Conservation (phyloP, 192 early-diverging fungal species). For the Mortierella antarctica region DNA sequence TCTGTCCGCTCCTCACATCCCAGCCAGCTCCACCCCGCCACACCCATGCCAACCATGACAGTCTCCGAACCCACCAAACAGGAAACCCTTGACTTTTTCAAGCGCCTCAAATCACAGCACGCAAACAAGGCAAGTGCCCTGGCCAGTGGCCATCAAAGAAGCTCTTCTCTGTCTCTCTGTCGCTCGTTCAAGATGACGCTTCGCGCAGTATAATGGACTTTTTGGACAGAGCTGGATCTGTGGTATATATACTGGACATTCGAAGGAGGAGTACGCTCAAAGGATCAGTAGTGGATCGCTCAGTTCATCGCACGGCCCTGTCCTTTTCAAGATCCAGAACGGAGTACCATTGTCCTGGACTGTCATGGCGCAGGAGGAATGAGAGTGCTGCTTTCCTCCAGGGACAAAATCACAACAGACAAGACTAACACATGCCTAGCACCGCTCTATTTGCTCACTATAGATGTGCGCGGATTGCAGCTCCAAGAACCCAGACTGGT, state of each 20-base stretch:
- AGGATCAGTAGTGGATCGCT: too few species aligned
- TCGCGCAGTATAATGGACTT: too few species aligned
- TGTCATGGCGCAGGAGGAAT: too few species aligned
- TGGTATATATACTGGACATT: neutral
- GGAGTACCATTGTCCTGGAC: neutral
- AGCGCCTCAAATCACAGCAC: conserved; percentile 57
- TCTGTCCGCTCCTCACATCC: neutral
- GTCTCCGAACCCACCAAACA: conserved; percentile 56
- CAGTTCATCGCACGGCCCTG: too few species aligned
- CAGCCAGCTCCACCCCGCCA: neutral
- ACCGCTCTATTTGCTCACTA: neutral
- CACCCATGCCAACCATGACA: conserved; percentile 35
- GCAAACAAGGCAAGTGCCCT: conserved; percentile 61
- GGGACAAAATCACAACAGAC: too few species aligned
- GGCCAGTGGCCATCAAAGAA: neutral
- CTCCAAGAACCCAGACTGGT: conserved; percentile 96
- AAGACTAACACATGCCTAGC: too few species aligned
- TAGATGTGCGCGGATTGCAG: conserved; percentile 96
- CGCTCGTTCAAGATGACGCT: neutral
- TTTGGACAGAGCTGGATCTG: neutral
- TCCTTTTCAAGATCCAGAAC: neutral
- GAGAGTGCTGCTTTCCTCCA: too few species aligned
- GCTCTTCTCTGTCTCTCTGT: neutral
- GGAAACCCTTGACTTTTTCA: conserved; percentile 62
- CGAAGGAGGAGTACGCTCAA: neutral